phyloP scores from a whole-genome alignment of 2,329 filamentous ascomycete species.

The Scedosporium minutisporum region DNA sequence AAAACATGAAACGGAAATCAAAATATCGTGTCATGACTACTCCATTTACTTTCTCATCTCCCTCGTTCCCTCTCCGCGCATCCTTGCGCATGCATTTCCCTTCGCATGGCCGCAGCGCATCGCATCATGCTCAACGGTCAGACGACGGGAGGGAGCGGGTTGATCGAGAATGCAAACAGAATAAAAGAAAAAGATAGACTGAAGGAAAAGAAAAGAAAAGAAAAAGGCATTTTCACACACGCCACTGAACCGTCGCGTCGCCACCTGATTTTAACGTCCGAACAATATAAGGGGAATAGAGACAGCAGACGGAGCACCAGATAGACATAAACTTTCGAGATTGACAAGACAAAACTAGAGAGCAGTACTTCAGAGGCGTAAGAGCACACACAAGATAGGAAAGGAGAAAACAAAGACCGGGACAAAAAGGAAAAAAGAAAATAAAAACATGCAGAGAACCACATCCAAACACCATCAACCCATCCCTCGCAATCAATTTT shows the following conservation, averaged over 20 bases:
- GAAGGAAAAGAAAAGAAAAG: no score
- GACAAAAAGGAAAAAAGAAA: background rate
- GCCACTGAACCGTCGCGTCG: no score
- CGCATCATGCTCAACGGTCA: no score
- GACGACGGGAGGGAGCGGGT: no score
- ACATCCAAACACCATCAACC: background rate
- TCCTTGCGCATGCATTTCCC: no score
- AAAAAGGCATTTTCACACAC: background rate
- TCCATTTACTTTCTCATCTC: no score
- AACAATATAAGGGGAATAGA: background rate
- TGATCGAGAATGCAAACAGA: no score
- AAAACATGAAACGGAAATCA: no score
- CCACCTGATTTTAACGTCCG: background rate
- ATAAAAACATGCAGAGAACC: background rate
- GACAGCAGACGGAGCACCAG: background rate
- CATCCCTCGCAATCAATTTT: background rate
- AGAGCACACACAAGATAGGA: background rate
- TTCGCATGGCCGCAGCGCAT: no score
- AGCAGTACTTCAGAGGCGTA: background rate
- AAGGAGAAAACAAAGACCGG: background rate
- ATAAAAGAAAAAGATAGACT: no score
- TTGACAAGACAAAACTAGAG: slow-evolving; percentile 4
- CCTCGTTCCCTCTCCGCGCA: no score
- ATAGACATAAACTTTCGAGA: background rate
- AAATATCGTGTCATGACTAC: no score